Evolutionary conservation across 2,329 filamentous ascomycete genomes (phyloP).

Genomic region (Metarhizium humberi): DNA sequence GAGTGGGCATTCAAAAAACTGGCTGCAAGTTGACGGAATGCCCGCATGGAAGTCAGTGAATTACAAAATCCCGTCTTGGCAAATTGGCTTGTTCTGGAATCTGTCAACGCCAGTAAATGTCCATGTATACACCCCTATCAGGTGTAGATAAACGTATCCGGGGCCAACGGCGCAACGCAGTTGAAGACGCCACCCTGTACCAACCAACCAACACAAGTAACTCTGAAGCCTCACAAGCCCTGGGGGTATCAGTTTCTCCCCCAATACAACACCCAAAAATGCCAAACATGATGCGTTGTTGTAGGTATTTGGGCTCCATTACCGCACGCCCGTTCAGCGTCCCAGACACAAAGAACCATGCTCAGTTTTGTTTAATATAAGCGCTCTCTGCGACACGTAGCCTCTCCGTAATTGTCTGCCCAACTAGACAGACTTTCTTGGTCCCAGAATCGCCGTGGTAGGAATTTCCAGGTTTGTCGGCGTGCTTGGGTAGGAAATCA

Average conservation of each 20-base stretch:
- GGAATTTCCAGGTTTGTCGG: too few species aligned
- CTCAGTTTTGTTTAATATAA: too few species aligned
- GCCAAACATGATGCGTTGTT: not conserved
- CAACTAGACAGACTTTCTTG: too few species aligned
- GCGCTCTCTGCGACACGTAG: too few species aligned
- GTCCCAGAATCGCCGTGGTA: too few species aligned
- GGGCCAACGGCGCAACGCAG: not conserved
- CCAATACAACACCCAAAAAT: not conserved
- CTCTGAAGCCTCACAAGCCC: too few species aligned
- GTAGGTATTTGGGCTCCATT: not conserved
- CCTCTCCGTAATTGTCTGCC: too few species aligned
- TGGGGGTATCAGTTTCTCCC: too few species aligned
- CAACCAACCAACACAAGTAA: too few species aligned
- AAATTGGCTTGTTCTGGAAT: not conserved
- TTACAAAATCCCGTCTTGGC: not conserved
- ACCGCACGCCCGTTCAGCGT: not conserved
- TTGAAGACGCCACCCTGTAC: not conserved
- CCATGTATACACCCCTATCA: not conserved
- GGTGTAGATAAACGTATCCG: not conserved
- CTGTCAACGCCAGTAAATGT: not conserved
- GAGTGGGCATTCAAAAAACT: too few species aligned
- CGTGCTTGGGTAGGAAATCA: not conserved
- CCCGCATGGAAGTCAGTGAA: not conserved
- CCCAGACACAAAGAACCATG: too few species aligned
- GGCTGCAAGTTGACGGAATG: too few species aligned